Conservation (phyloP, 768 basidiomycete species). For the Fomitopsis pulvina region DNA sequence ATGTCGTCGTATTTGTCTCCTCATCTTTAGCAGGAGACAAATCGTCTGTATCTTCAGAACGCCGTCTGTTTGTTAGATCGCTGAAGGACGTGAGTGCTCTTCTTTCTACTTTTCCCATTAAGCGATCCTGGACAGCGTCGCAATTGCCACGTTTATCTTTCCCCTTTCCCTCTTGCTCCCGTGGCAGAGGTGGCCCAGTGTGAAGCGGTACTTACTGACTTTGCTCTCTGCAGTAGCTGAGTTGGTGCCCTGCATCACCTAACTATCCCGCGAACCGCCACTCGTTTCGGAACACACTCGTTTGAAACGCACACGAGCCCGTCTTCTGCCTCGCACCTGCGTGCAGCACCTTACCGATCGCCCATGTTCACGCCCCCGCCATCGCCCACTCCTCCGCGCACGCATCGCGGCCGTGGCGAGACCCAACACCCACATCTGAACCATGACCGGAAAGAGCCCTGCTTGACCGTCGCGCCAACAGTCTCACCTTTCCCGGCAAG, state of each 20-base stretch:
- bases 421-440: not conserved
- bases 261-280: conserved; percentile 1
- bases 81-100: no score
- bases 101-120: no score
- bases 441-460: not conserved
- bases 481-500: not conserved
- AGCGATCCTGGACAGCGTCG: no score
- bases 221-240: not conserved
- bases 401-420: not conserved
- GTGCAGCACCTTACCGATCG: not conserved
- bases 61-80: no score
- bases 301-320: not conserved
- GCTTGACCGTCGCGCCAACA: not conserved
- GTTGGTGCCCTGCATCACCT: conserved; percentile 1
- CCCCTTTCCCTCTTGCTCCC: not conserved
- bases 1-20: no score
- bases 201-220: not conserved
- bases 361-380: conserved; percentile 36
- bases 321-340: not conserved
- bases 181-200: no score
- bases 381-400: conserved; percentile 17
- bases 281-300: conserved; percentile 5
- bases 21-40: no score
- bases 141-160: not conserved
- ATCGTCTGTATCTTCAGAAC: no score